Evolutionary conservation across 805 yeast genomes (phyloP), one percentile per base, ranked within the genome.

Genomic region (Pachysolen tannophilus): DNA sequence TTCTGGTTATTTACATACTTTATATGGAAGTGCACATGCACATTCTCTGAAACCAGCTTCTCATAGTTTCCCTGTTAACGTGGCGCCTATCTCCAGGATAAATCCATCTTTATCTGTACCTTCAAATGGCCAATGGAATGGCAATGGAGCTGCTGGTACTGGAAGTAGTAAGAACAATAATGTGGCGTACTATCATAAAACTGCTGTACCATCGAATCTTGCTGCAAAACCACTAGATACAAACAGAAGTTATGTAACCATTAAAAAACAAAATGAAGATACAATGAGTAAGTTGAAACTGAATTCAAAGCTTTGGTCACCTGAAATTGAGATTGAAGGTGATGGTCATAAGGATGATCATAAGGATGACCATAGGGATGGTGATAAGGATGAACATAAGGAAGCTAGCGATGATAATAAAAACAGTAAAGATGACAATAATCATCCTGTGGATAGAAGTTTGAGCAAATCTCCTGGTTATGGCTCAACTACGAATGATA

Each of bases 151-250:
- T n/a, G n/a, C n/a, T n/a, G n/a, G n/a, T n/a, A n/a, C n/a, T n/a
- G 10, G 14, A 9, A 20, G 18, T 6, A 7, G 11, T 6, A 30
- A 35, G 24, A 36, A 37, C 13, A 24, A 6, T 17, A 21, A 37
- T n/a, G 13, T 32, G 26, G 32, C 32, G 10, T 37, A 37, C 21
- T 29, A 25, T 27, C 36, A 33, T 16, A 37, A 37, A 26, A 30
- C 35, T 17, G 34, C 35, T 5, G 10, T 44, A 29, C 82, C 82
- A 3, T 69, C 71, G 17, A 82, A 82, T 49, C 68, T 74, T 16
- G 90, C 90, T 1, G 61, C 74, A 3, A 78, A 81, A 48, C 92
- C 92, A 7, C 54, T 82, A 36, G 75, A 72, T 33, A 77, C 84
- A 1, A 71, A 64, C 31, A 79, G 77, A 43, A 50, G 76, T 2